Percentiles rank a stretch among this genome's conserved stretches.
phyloP scores from a whole-genome alignment of 257 asterid genomes.

The Nicotiana sylvestris region DNA sequence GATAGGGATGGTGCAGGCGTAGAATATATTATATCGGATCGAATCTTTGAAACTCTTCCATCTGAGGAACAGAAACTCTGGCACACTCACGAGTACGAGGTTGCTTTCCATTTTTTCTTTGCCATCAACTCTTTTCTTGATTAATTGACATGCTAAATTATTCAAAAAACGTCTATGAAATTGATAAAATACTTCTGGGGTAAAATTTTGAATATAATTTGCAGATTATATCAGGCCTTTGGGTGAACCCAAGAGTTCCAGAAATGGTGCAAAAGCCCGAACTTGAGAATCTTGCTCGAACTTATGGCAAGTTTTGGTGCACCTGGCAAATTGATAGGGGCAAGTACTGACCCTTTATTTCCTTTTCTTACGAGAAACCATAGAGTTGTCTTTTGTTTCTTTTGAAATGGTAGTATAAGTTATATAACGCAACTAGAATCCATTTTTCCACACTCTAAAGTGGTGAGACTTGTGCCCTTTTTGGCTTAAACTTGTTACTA shows the following conservation, averaged over 20 bases:
- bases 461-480: too few relatives aligned
- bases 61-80: constrained; percentile 82
- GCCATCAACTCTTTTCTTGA: not conserved
- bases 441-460: not conserved
- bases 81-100: constrained; percentile 89
- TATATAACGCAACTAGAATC: too few relatives aligned
- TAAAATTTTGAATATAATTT: not conserved
- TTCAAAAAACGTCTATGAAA: not conserved
- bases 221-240: constrained; percentile 67
- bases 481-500: too few relatives aligned
- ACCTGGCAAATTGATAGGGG: constrained; percentile 94
- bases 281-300: constrained; percentile 45
- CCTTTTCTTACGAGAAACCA: not conserved
- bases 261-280: constrained; percentile 62
- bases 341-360: not conserved
- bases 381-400: not conserved
- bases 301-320: constrained; percentile 92
- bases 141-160: not conserved
- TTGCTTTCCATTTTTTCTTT: not conserved
- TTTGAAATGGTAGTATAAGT: not conserved
- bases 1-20: constrained; percentile 33
- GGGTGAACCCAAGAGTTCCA: constrained; percentile 74
- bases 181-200: not conserved
- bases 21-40: constrained; percentile 67
- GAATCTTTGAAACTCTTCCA: constrained; percentile 48